These are phyloP conservation scores for Citrullus colocynthis DNA, from an alignment of 306 rosid genomes.

Conservation along the genomic window DNA sequence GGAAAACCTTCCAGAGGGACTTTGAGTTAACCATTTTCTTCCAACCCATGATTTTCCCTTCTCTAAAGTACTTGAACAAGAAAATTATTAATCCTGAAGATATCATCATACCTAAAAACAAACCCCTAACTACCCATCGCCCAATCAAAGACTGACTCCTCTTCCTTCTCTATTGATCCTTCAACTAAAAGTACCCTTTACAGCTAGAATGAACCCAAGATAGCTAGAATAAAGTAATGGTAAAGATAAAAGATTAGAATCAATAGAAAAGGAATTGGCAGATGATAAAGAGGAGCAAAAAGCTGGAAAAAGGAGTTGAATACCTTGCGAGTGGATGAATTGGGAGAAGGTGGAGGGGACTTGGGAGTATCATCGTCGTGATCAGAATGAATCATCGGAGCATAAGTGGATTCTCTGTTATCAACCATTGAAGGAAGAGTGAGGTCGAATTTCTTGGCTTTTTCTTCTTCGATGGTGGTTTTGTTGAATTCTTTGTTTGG, in stretches of 20 bases:
- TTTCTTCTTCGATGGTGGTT: not conserved
- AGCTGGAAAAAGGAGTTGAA: not conserved
- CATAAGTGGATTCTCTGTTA: slow-evolving; percentile 57
- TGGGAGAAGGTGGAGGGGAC: slow-evolving; percentile 66
- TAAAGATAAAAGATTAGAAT: not conserved
- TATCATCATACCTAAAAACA: not conserved
- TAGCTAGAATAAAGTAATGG: not conserved
- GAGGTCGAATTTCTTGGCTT: not conserved
- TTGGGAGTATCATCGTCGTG: slow-evolving; percentile 69
- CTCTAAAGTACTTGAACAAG: not conserved
- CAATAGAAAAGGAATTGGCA: not conserved
- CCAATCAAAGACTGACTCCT: not conserved
- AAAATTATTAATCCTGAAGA: not conserved
- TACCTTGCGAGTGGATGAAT: slow-evolving; percentile 83
- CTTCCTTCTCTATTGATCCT: not conserved
- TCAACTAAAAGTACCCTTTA: not conserved
- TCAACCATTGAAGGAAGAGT: slow-evolving; percentile 44
- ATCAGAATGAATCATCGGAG: slow-evolving; percentile 65
- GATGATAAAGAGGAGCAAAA: not conserved
- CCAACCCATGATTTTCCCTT: not conserved
- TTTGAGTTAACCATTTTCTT: not conserved
- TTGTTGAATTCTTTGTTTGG: not conserved
- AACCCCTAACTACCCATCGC: not conserved
- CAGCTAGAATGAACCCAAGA: not conserved
- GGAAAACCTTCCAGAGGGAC: not conserved